Conservation (phyloP, 768 basidiomycete species). For the Lentinula lateritia region DNA sequence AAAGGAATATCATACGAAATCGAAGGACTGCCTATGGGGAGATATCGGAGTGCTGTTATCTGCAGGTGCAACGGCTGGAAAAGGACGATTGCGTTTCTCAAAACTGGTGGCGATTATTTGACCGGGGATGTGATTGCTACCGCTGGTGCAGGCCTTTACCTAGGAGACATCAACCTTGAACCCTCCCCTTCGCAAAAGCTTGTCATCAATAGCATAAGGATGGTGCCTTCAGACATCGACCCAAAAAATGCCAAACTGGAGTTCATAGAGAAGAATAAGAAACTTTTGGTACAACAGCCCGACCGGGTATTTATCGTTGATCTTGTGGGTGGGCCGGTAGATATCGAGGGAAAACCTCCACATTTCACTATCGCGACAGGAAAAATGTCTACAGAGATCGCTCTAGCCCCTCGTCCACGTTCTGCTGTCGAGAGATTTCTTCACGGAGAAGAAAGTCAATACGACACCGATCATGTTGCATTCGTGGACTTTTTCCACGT, state of each 20-base stretch:
- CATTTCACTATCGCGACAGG: slow-evolving; percentile 49
- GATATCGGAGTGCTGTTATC: slow-evolving; percentile 57
- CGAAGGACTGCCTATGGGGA: slow-evolving; percentile 53
- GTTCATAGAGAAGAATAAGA: slow-evolving; percentile 49
- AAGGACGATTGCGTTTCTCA: slow-evolving; percentile 58
- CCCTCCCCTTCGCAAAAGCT: slow-evolving; percentile 24
- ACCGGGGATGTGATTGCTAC: slow-evolving; percentile 66
- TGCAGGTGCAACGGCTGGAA: slow-evolving; percentile 36
- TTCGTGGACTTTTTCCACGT: slow-evolving; percentile 71
- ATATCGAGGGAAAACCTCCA: slow-evolving; percentile 37
- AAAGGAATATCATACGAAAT: slow-evolving; percentile 42
- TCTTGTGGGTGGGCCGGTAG: slow-evolving; percentile 38
- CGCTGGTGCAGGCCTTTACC: slow-evolving; percentile 55
- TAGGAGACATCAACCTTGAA: slow-evolving; percentile 55
- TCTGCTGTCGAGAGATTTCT: not conserved
- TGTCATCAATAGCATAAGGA: slow-evolving; percentile 39
- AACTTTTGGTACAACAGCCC: slow-evolving; percentile 57
- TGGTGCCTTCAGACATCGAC: slow-evolving; percentile 48
- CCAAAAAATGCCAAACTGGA: slow-evolving; percentile 40
- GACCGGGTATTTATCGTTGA: slow-evolving; percentile 44
- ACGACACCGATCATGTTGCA: slow-evolving; percentile 37
- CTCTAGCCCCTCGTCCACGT: slow-evolving; percentile 27
- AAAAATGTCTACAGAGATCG: slow-evolving; percentile 52
- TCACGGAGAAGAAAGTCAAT: slow-evolving; percentile 9
- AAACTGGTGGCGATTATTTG: slow-evolving; percentile 51